Percentiles rank a stretch among this genome's conserved stretches.
Evolutionary conservation across 2,329 filamentous ascomycete genomes (phyloP).

Genomic region (Calonectria fujianensis): DNA sequence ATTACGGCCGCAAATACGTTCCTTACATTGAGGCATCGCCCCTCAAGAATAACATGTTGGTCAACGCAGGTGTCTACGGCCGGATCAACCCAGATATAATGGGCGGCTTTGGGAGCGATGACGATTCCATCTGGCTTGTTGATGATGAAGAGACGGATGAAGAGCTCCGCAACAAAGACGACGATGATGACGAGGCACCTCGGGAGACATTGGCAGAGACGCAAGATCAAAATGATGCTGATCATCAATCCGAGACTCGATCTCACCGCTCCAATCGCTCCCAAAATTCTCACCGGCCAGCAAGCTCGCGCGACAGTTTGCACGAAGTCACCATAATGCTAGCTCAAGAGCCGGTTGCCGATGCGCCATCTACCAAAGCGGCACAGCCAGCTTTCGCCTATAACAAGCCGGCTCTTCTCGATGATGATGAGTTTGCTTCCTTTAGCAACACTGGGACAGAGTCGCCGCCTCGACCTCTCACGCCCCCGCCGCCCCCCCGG

Average conservation of each 20-base stretch:
- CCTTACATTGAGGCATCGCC: conserved; percentile 51
- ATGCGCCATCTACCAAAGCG: conserved; percentile 38
- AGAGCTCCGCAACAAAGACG: conserved; percentile 3
- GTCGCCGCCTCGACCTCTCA: conserved; percentile 19
- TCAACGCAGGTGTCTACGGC: conserved; percentile 54
- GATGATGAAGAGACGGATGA: conserved; percentile 55
- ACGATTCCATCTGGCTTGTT: conserved; percentile 55
- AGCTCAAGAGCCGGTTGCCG: conserved; percentile 35
- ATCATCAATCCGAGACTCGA: conserved; percentile 31
- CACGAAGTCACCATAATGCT: conserved; percentile 47
- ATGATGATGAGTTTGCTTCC: conserved; percentile 46
- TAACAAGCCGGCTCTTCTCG: conserved; percentile 47
- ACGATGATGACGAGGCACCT: conserved; percentile 39
- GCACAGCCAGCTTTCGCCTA: conserved; percentile 45
- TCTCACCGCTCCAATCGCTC: conserved; percentile 29
- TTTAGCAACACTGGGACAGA: conserved; percentile 29
- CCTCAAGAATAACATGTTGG: conserved; percentile 56
- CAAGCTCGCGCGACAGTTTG: conserved; percentile 2
- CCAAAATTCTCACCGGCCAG: conserved; percentile 22
- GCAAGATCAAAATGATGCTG: conserved; percentile 15
- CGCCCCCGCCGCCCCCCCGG: conserved; percentile 21
- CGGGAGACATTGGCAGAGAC: conserved; percentile 13
- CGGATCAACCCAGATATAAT: conserved; percentile 57
- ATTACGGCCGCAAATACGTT: conserved; percentile 47
- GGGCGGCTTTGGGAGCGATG: conserved; percentile 57